phyloP scores from a whole-genome alignment of 2,329 filamentous ascomycete species.

The Botrytis galanthina region DNA sequence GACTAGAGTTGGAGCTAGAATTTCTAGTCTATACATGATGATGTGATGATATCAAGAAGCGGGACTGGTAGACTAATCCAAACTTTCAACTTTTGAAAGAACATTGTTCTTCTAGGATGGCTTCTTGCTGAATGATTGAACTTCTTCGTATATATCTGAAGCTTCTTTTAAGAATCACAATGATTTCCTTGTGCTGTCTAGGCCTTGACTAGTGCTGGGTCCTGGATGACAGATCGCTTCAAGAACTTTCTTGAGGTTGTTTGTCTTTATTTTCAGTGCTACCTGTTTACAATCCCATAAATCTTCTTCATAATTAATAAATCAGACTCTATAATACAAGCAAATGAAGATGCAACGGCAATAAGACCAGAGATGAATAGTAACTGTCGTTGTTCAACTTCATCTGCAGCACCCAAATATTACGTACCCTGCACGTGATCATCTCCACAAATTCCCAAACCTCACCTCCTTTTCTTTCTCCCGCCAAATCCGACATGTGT shows the following conservation, averaged over 20 bases:
- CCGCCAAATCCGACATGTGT: background rate
- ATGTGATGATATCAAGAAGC: background rate
- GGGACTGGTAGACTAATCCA: background rate
- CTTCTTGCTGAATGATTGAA: background rate
- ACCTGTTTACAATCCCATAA: background rate
- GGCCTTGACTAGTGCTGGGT: background rate
- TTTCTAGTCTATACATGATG: background rate
- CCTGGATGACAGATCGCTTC: background rate
- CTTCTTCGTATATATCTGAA: accelerated
- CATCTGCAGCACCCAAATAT: background rate
- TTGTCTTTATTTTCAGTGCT: background rate
- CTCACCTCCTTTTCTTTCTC: slow-evolving; percentile 10
- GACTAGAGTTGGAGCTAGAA: background rate
- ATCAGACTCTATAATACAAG: background rate
- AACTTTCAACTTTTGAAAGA: background rate
- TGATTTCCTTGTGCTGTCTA: background rate
- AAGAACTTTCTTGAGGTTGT: background rate
- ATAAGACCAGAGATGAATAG: background rate
- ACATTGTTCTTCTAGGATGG: background rate
- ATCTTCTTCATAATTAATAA: too few species aligned
- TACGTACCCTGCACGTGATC: background rate
- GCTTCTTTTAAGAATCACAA: background rate
- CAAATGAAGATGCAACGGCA: background rate
- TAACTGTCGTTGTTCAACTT: background rate
- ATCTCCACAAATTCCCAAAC: background rate